These are phyloP conservation scores for Cinchona pubescens DNA, from an alignment of 257 asterid genomes.

Conservation along the genomic window DNA sequence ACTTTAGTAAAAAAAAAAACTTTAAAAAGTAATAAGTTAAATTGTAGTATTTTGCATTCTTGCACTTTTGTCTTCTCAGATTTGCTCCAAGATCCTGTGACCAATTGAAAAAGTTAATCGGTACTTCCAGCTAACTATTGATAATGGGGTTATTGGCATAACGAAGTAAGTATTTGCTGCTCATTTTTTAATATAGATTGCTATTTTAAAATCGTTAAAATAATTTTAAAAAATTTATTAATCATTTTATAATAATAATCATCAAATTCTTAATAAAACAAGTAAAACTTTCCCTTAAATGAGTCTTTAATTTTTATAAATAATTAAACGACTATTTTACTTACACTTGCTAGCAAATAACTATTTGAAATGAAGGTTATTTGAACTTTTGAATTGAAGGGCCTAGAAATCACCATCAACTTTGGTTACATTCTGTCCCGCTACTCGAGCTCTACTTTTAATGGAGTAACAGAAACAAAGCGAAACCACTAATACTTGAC, in stretches of 20 bases:
- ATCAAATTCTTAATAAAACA: too few species aligned
- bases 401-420: conserved; percentile 3
- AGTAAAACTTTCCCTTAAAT: too few species aligned
- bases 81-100: background rate
- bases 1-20: background rate
- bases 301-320: too few species aligned
- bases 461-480: background rate
- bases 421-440: conserved; percentile 5
- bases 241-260: too few species aligned
- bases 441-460: conserved; percentile 8
- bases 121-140: background rate
- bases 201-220: too few species aligned
- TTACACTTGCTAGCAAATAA: too few species aligned
- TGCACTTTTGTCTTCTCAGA: background rate
- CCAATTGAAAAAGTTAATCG: background rate
- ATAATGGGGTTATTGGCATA: background rate
- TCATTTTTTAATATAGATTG: too few species aligned
- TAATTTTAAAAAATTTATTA: too few species aligned
- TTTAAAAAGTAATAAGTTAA: background rate
- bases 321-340: too few species aligned
- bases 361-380: too few species aligned
- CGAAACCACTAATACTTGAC: conserved; percentile 11
- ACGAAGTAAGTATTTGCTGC: too few species aligned
- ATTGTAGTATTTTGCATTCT: background rate
- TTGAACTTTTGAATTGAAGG: conserved; percentile 12